These are phyloP conservation scores for Protomyces gravidus DNA, from an alignment of 1,139 yeast genomes.

Conservation along the genomic window DNA sequence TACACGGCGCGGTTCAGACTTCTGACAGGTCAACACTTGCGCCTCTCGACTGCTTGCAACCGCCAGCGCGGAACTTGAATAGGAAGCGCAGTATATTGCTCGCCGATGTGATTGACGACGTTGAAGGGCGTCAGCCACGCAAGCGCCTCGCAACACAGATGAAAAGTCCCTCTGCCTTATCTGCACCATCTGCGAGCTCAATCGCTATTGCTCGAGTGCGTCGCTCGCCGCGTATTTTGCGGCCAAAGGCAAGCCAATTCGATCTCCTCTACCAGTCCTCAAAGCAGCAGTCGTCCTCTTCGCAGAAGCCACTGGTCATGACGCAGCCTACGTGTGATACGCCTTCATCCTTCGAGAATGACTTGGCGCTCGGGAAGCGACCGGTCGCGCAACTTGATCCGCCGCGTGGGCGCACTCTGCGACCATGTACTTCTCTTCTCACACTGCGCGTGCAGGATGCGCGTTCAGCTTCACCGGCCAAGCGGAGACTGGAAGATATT, in stretches of 20 bases:
- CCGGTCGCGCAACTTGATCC: background rate
- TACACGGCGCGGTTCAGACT: too few species aligned
- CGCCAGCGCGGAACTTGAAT: background rate
- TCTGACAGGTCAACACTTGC: background rate
- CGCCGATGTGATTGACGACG: conserved; percentile 13
- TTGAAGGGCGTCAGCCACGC: conserved; percentile 12
- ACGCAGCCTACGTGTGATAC: too few species aligned
- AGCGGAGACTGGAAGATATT: conserved; percentile 10
- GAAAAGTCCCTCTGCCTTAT: background rate
- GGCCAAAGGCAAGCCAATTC: conserved; percentile 3
- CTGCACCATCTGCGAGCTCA: background rate
- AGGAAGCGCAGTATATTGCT: conserved; percentile 16
- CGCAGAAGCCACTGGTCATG: background rate
- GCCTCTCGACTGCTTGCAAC: background rate
- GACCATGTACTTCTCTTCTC: background rate
- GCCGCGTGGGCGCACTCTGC: background rate
- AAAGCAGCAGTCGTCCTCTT: background rate
- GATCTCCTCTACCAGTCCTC: conserved; percentile 6
- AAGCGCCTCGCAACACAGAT: conserved; percentile 1
- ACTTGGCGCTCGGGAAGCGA: background rate
- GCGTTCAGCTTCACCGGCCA: conserved; percentile 1
- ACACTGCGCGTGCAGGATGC: background rate
- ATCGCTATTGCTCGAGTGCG: background rate
- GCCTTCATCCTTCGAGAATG: too few species aligned
- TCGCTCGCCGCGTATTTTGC: background rate